Evolutionary conservation across 768 basidiomycete genomes (phyloP), one percentile per base, ranked within the genome.

Genomic region (Pulveroboletus frians): DNA sequence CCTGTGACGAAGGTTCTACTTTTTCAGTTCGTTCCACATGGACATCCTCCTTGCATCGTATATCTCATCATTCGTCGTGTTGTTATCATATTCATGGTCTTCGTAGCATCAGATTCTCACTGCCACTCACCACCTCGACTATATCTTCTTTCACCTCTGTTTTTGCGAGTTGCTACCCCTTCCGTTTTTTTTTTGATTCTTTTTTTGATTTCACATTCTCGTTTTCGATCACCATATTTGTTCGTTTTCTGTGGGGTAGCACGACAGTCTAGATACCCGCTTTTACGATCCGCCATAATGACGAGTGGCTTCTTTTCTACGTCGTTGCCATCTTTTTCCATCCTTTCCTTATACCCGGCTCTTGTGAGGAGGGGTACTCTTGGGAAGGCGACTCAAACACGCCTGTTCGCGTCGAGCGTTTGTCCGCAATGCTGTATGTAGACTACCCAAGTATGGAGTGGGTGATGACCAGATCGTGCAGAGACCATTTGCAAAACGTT

Each of bases 1-100:
- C 55, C 75, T 92, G 59, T 67, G 56, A 68, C 51, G 5, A 14
- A 32, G 14, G 37, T 17, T 35, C 36, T 5, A 26, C 35, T 21
- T 32, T 49, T 11, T 11, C 29, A 6, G 21, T 39, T 51, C n/a
- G 6, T 43, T 44, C n/a, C 17, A 41, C 43, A 34, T 39, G 40
- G 31, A 49, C 46, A 20, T 34, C 31, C 32, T 49, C 31, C 39
- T 43, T 30, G 49, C 55, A 54, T 57, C 52, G 39, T 60, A 60
- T 60, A 54, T 68, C 50, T 65, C 56, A 51, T 52, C 46, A 44
- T 50, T 59, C 50, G 51, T 50, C 53, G 53, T 55, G 60, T 64
- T 64, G 52, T 66, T 49, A 40, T 29, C 39, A 49, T 53, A 59
- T 55, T 43, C 51, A 50, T 47, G 31, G 53, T 48, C 51, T 52